These are phyloP conservation scores for Anthoceros angustus DNA, from an alignment of 225 moss, liverwort and hornwort species.

Conservation along the genomic window DNA sequence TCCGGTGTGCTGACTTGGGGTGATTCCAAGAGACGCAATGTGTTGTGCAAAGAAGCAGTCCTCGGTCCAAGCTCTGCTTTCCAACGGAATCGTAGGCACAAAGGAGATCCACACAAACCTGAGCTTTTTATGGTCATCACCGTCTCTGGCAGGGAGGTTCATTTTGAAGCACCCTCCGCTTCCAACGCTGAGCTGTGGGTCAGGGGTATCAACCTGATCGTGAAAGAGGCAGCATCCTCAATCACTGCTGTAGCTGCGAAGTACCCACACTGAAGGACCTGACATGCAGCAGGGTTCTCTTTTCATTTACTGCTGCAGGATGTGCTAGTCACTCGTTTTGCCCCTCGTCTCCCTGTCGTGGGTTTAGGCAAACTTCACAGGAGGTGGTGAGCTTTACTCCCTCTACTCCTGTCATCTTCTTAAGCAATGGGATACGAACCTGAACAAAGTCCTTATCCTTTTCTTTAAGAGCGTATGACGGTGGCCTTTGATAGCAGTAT, in stretches of 20 bases:
- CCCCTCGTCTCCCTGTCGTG: too few relatives aligned
- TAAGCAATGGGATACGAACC: not conserved
- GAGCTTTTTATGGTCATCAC: conserved; percentile 25
- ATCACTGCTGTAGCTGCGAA: not conserved
- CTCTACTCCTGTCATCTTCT: not conserved
- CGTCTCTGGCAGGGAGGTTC: conserved; percentile 23
- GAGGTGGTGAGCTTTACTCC: too few relatives aligned
- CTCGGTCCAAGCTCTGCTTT: conserved; percentile 23
- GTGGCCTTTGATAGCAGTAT: not conserved
- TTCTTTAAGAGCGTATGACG: not conserved
- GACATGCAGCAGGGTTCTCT: too few relatives aligned
- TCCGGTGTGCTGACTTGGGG: conserved; percentile 36
- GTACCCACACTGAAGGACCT: not conserved
- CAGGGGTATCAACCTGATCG: conserved; percentile 30
- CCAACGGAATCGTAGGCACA: conserved; percentile 20
- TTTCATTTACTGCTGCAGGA: too few relatives aligned
- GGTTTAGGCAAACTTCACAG: too few relatives aligned
- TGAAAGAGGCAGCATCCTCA: conserved; percentile 8
- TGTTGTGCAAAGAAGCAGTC: conserved; percentile 20
- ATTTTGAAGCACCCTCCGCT: conserved; percentile 24
- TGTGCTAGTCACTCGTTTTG: too few relatives aligned
- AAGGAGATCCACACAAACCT: conserved; percentile 19
- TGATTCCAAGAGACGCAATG: conserved; percentile 25
- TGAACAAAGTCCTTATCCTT: not conserved
- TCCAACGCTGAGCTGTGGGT: conserved; percentile 36